Evolutionary conservation across 345 rosid genomes (phyloP).

Genomic region (Ceriops zippeliana): DNA sequence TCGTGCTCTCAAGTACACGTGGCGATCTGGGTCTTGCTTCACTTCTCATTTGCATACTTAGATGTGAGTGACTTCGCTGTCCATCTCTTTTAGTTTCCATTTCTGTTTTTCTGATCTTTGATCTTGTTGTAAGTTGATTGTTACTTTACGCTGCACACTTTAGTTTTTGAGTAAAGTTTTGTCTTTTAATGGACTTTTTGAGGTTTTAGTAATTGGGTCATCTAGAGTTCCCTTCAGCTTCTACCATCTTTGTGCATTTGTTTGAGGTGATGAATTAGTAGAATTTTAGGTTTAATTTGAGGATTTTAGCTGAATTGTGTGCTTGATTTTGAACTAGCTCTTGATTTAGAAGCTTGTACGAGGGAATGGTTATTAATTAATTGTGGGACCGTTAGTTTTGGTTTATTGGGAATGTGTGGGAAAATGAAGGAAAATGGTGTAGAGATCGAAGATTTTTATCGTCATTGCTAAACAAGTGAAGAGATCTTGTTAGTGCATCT

Average conservation of each 20-base stretch:
- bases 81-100: slow-evolving; percentile 6
- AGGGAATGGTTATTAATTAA: not conserved
- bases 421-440: slow-evolving; percentile 25
- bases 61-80: slow-evolving; percentile 49
- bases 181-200: slow-evolving; percentile 14
- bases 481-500: slow-evolving; percentile 17
- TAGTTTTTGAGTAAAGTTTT: slow-evolving; percentile 11
- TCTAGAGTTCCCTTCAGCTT: slow-evolving; percentile 13
- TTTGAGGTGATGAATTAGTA: slow-evolving; percentile 17
- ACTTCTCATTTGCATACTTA: slow-evolving; percentile 40
- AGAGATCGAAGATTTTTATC: not conserved
- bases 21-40: slow-evolving; percentile 57
- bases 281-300: slow-evolving; percentile 23
- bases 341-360: slow-evolving; percentile 20
- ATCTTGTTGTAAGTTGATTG: slow-evolving; percentile 14
- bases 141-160: slow-evolving; percentile 4
- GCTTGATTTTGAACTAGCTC: slow-evolving; percentile 18
- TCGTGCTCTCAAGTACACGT: slow-evolving; percentile 48
- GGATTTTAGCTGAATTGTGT: slow-evolving; percentile 22
- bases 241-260: slow-evolving; percentile 37
- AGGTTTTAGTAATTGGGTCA: slow-evolving; percentile 12
- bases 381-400: slow-evolving; percentile 15
- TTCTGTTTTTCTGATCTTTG: not conserved
- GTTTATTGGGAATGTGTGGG: slow-evolving; percentile 19
- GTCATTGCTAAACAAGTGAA: slow-evolving; percentile 11